These are phyloP conservation scores for Botrytis paeoniae DNA, from an alignment of 2,329 filamentous ascomycete genomes.

Conservation along the genomic window DNA sequence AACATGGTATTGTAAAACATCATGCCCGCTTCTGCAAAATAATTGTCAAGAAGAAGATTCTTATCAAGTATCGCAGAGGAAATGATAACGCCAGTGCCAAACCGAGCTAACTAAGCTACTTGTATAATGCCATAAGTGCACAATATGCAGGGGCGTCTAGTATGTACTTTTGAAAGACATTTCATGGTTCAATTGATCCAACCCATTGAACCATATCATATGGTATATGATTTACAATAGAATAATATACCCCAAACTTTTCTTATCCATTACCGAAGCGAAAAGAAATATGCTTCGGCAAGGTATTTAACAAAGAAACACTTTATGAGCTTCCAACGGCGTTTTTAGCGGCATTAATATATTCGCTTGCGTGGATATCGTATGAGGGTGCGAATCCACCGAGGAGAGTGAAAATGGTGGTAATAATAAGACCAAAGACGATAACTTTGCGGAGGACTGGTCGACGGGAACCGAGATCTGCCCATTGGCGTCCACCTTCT, in stretches of 20 bases:
- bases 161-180: slow-evolving; percentile 6
- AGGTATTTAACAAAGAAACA: not conserved
- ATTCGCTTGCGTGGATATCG: slow-evolving; percentile 49
- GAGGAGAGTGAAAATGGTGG: slow-evolving; percentile 68
- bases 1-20: not conserved
- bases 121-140: not conserved
- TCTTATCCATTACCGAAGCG: slow-evolving; percentile 9
- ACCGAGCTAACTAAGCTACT: not conserved
- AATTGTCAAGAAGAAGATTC: not conserved
- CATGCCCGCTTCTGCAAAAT: not conserved
- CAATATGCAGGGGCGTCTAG: not conserved
- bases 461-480: slow-evolving; percentile 75
- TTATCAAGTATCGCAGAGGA: not conserved
- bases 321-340: slow-evolving; percentile 27
- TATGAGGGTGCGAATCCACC: slow-evolving; percentile 63
- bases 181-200: slow-evolving; percentile 6
- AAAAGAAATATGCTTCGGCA: slow-evolving; percentile 11
- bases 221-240: not conserved
- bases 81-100: not conserved
- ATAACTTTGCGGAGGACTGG: slow-evolving; percentile 76
- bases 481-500: slow-evolving; percentile 74
- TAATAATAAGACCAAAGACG: slow-evolving; percentile 60
- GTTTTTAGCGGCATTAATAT: slow-evolving; percentile 35
- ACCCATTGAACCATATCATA: not conserved
- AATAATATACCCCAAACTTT: slow-evolving; percentile 15